These are phyloP conservation scores for Fonsecaea pedrosoi DNA, from an alignment of 2,329 filamentous ascomycete species.

Conservation along the genomic window DNA sequence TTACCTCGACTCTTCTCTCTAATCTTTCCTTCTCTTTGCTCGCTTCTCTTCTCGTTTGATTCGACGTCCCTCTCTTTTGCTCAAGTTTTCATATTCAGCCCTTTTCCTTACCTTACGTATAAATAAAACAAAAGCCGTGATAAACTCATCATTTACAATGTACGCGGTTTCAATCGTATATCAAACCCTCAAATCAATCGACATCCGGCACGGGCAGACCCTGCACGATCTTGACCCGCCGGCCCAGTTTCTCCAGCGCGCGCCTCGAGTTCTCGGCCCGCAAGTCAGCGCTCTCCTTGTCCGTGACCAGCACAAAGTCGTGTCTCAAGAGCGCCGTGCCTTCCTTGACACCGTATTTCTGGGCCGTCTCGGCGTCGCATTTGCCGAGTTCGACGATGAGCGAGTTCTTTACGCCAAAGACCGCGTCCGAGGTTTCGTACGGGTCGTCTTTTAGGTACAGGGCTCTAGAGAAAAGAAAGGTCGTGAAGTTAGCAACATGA, in stretches of 20 bases:
- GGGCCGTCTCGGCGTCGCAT: slow-evolving; percentile 40
- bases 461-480: slow-evolving; percentile 34
- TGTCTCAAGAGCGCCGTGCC: slow-evolving; percentile 39
- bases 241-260: slow-evolving; percentile 70
- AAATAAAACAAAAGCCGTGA: too few relatives aligned
- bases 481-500: too few relatives aligned
- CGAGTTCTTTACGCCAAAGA: slow-evolving; percentile 45
- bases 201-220: slow-evolving; percentile 77
- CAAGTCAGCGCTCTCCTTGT: slow-evolving; percentile 71
- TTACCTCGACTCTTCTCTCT: too few relatives aligned
- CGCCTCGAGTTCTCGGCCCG: slow-evolving; percentile 70
- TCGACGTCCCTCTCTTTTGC: too few relatives aligned
- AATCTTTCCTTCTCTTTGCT: too few relatives aligned
- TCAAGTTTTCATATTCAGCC: too few relatives aligned
- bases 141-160: too few relatives aligned
- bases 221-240: slow-evolving; percentile 74
- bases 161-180: too few relatives aligned
- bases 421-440: slow-evolving; percentile 43
- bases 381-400: slow-evolving; percentile 42
- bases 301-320: slow-evolving; percentile 44
- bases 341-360: slow-evolving; percentile 41
- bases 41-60: too few relatives aligned
- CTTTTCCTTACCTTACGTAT: too few relatives aligned
- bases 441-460: slow-evolving; percentile 43
- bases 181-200: slow-evolving; percentile 43